Evolutionary conservation across 176 grass and related monocot species (phyloP), one percentile per base, ranked within the genome.

Genomic region (Thalia dealbata): DNA sequence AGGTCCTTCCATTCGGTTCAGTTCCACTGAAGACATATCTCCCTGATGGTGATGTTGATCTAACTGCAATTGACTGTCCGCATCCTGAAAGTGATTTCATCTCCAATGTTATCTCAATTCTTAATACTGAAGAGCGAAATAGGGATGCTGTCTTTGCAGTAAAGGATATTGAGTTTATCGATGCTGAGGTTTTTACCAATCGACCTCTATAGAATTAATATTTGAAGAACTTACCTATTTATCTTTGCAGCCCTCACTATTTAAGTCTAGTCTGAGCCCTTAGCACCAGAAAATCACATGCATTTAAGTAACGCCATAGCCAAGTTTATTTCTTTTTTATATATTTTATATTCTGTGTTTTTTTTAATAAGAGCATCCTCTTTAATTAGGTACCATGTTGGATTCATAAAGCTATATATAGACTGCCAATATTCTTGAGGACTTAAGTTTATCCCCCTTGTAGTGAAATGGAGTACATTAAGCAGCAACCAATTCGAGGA

Each of bases 1-100:
- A 96, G 93, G 87, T 88, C 38, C 80, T 96, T 79, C 74, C 83
- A 78, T 96, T 82, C 71, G 93, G 93, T 81, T 96, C 93, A 9
- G 89, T 92, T 59, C 93, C 89, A 71, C 75, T 96, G 65, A 96
- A 96, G 83, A 92, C 93, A 73, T 96, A 92, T 50, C 93, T 96
- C 74, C 93, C 89, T 69, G 93, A 96, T 73, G 93, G 93, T 63
- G 93, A 96, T 72, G 81, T 96, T 79, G 93, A 96, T 80, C 82
- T 96, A 59, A 96, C 93, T 51, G 70, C 82, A 72, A 78, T 96
- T 48, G 71, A 80, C 56, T 87, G 79, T 71, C 67, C 78, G 75
- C 71, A 79, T 55, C 56, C 68, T 41, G 78, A 79, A 43, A 83
- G 83, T 77, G 80, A 77, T 78, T 75, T 92, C 42, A 45, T 83